These are phyloP conservation scores for Lasiosphaeris hirsuta DNA, from an alignment of 495 filamentous ascomycete genomes.

Conservation along the genomic window DNA sequence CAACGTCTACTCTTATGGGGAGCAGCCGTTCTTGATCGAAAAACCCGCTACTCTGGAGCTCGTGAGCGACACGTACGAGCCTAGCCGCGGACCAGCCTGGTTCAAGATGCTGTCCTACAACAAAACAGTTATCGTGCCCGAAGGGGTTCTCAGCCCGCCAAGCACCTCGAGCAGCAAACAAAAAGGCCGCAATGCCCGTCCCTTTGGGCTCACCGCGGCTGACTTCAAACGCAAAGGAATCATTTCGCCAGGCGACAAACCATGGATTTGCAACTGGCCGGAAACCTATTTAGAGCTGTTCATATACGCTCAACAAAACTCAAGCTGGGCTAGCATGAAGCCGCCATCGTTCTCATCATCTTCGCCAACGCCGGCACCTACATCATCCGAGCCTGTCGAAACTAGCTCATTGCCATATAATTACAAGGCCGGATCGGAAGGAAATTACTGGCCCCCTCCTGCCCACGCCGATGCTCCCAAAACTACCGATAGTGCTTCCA, in stretches of 20 bases:
- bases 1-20: slow-evolving; percentile 60
- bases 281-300: slow-evolving; percentile 75
- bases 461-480: too few species aligned
- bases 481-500: background rate
- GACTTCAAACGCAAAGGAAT: slow-evolving; percentile 47
- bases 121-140: slow-evolving; percentile 75
- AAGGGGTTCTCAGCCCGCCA: slow-evolving; percentile 43
- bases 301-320: slow-evolving; percentile 67
- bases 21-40: slow-evolving; percentile 62
- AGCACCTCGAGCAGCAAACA: slow-evolving; percentile 9
- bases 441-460: too few species aligned
- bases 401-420: too few species aligned
- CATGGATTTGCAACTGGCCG: slow-evolving; percentile 91
- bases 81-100: slow-evolving; percentile 66
- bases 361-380: background rate
- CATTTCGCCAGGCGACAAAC: slow-evolving; percentile 59
- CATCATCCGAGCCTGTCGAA: background rate
- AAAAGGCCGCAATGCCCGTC: slow-evolving; percentile 10
- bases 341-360: slow-evolving; percentile 12
- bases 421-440: too few species aligned
- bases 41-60: slow-evolving; percentile 51
- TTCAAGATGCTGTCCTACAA: slow-evolving; percentile 69
- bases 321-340: slow-evolving; percentile 27
- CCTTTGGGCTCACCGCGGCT: slow-evolving; percentile 2
- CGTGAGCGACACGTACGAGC: slow-evolving; percentile 60